Evolutionary conservation across 2,329 filamentous ascomycete species (phyloP), one percentile per base, ranked within the genome.

Genomic region (Penicillium sp.): DNA sequence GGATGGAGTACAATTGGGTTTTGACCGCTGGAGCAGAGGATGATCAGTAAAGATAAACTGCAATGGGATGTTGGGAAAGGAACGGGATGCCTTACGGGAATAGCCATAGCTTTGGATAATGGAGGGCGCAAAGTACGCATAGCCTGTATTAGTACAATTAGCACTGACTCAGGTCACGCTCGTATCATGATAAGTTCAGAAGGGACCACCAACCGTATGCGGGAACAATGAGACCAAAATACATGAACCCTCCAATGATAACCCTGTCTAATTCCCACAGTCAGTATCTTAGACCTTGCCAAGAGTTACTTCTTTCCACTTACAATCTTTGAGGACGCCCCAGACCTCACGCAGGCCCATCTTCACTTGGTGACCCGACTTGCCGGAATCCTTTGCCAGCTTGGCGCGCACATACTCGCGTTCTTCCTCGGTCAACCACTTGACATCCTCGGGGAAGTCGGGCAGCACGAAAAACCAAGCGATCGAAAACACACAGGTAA

Each of bases 181-280:
- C 14, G 11, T n/a, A 38, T 52, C n/a, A 14, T 7, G 25, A 28
- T 35, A 3, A 46, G 38, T 30, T 6, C 37, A 4, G 48, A 11
- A 38, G 37, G 42, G 30, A 64, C 14, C 69, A 54, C 52, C 52
- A 63, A 68, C 88, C 83, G 72, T 92, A 93, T 4, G 89, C 89
- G 0, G 90, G 89, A 1, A 93, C 89, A 66, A 93, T 87, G 61
- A 93, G 82, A 11, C 90, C 90, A 68, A 93, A 88, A 77, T 93
- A 94, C 89, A 93, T 93, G 74, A 93, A 82, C 0, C 89, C 89
- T 48, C 89, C 90, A 14, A 92, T 75, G 68, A 91, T 85, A 68
- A 93, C 83, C 75, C 91, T 91, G 69, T 78, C 77, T 79, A 55
- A 5, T 58, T 22, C 19, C 13, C 42, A 26, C 26, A 38, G 62